These are phyloP conservation scores for Spinellus fusiger DNA, from an alignment of 192 early-diverging fungal species.

Conservation along the genomic window DNA sequence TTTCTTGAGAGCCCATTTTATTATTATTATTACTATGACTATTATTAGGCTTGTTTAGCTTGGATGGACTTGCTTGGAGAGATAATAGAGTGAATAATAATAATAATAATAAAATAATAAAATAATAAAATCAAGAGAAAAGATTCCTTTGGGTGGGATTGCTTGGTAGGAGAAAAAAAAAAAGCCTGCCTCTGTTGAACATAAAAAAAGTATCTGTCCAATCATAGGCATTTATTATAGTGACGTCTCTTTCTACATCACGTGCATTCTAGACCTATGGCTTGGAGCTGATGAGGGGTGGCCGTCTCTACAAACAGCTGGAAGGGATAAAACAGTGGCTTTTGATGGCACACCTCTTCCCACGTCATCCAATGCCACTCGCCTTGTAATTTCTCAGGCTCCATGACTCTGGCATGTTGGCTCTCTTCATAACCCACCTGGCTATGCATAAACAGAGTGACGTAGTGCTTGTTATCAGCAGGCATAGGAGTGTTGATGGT, in stretches of 20 bases:
- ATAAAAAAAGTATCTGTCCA: not conserved
- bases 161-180: not conserved
- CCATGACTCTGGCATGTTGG: slow-evolving; percentile 25
- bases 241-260: not conserved
- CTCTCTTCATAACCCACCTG: slow-evolving; percentile 22
- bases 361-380: slow-evolving; percentile 35
- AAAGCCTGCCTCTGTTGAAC: not conserved
- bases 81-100: not conserved
- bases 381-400: slow-evolving; percentile 40
- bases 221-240: not conserved
- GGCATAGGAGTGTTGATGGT: slow-evolving; percentile 50
- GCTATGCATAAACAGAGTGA: slow-evolving; percentile 47
- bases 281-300: not conserved
- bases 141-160: not conserved
- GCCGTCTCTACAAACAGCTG: not conserved
- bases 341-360: slow-evolving; percentile 6
- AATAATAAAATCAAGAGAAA: not conserved
- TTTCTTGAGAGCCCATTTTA: slow-evolving; percentile 8
- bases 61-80: too few relatives aligned
- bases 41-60: too few relatives aligned
- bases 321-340: slow-evolving; percentile 2
- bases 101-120: not conserved
- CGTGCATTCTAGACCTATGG: not conserved
- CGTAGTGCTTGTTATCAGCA: slow-evolving; percentile 45
- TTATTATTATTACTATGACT: too few relatives aligned